Evolutionary conservation across 768 basidiomycete genomes (phyloP).

Genomic region (Boletus tylopilopsis): DNA sequence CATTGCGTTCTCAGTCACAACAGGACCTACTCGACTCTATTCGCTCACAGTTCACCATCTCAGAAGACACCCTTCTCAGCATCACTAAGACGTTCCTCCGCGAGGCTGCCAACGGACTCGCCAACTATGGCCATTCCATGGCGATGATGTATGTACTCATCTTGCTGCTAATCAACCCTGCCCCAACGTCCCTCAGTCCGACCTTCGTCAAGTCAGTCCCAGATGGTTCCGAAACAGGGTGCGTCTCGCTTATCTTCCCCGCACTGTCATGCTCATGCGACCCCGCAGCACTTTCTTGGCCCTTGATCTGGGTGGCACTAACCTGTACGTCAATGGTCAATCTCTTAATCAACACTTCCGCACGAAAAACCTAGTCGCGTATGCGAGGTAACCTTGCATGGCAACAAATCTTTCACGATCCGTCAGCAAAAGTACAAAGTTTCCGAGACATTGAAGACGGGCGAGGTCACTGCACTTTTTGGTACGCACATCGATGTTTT

Average conservation of each 20-base stretch:
- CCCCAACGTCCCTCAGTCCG: constrained; percentile 48
- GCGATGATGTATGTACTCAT: constrained; percentile 78
- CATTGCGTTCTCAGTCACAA: constrained; percentile 38
- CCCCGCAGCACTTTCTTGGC: constrained; percentile 83
- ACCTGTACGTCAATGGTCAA: constrained; percentile 62
- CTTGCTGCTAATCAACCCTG: neutral
- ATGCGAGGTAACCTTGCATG: constrained; percentile 89
- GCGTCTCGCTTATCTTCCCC: constrained; percentile 21
- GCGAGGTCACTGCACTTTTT: constrained; percentile 83
- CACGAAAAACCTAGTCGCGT: constrained; percentile 63
- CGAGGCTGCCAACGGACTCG: constrained; percentile 75
- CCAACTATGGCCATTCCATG: constrained; percentile 72
- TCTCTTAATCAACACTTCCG: neutral
- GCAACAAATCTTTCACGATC: constrained; percentile 83
- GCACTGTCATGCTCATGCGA: constrained; percentile 6
- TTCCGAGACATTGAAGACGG: constrained; percentile 88
- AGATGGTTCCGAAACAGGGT: constrained; percentile 93
- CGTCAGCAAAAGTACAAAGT: constrained; percentile 97
- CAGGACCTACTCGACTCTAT: constrained; percentile 59
- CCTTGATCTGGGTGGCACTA: constrained; percentile 95
- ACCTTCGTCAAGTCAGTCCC: constrained; percentile 96
- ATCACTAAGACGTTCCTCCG: constrained; percentile 78
- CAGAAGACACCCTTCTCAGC: constrained; percentile 53
- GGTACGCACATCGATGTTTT: constrained; percentile 43
- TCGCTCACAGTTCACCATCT: constrained; percentile 68